These are phyloP conservation scores for Solanum rostratum DNA, from an alignment of 257 asterid species.

Conservation along the genomic window DNA sequence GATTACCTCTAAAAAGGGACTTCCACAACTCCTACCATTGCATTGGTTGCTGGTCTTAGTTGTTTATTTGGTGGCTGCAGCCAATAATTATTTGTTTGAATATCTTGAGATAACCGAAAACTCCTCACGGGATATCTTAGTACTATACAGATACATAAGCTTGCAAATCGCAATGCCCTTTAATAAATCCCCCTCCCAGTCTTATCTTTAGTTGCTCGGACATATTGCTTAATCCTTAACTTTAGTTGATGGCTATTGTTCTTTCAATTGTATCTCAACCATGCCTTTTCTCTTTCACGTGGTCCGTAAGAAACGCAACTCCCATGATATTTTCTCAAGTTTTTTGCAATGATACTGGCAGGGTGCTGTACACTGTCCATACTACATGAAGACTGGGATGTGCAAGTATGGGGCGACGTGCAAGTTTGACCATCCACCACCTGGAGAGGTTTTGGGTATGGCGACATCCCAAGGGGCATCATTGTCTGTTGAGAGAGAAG, in stretches of 20 bases:
- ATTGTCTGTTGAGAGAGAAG: slow-evolving; percentile 27
- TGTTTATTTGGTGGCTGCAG: neutral
- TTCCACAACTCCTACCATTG: neutral
- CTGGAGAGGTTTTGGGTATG: slow-evolving; percentile 71
- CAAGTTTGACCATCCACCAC: slow-evolving; percentile 94
- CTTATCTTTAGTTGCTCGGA: neutral
- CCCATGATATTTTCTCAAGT: neutral
- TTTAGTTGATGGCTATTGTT: neutral
- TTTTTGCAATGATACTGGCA: slow-evolving; percentile 9
- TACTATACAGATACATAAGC: neutral
- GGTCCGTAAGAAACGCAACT: neutral
- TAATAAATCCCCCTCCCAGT: neutral
- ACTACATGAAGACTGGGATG: slow-evolving; percentile 90
- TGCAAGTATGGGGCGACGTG: slow-evolving; percentile 88
- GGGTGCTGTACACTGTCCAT: slow-evolving; percentile 91
- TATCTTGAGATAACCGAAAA: neutral
- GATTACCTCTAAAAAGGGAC: neutral
- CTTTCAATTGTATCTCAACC: neutral
- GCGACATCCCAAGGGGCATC: slow-evolving; percentile 18
- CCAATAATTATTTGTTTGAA: neutral
- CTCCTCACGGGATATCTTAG: neutral
- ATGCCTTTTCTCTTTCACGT: neutral
- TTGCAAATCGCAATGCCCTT: neutral
- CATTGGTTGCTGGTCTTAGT: neutral
- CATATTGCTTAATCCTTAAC: neutral